Conservation (phyloP, 257 asterid species). For the Solanum arcanum region DNA sequence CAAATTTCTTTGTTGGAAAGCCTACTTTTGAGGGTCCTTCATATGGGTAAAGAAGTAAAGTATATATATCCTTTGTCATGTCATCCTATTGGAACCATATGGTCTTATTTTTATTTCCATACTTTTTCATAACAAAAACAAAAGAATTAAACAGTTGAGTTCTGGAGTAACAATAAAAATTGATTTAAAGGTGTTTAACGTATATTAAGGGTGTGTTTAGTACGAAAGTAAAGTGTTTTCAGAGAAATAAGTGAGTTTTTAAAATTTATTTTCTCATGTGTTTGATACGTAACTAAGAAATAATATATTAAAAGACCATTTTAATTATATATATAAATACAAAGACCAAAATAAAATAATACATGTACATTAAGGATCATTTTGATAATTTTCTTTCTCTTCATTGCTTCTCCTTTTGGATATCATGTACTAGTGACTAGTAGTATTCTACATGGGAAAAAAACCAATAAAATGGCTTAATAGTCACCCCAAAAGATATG, state of each 20-base stretch:
- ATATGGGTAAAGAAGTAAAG: neutral
- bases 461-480: neutral
- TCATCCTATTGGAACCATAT: neutral
- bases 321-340: no score
- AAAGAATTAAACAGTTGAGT: neutral
- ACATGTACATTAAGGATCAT: no score
- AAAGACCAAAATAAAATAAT: no score
- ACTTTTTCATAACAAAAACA: neutral
- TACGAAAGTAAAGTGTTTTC: neutral
- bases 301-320: no score
- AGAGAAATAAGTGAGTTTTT: neutral
- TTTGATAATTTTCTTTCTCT: neutral
- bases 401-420: conserved; percentile 9
- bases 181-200: neutral
- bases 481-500: no score
- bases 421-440: neutral
- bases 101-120: neutral
- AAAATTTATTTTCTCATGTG: neutral
- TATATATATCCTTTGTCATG: neutral
- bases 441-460: neutral
- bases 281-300: neutral
- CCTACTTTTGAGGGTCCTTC: conserved; percentile 4
- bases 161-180: neutral
- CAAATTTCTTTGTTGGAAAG: conserved; percentile 38
- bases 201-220: neutral